Evolutionary conservation across 2,329 filamentous ascomycete genomes (phyloP).

Genomic region (Beauveria medogensis): DNA sequence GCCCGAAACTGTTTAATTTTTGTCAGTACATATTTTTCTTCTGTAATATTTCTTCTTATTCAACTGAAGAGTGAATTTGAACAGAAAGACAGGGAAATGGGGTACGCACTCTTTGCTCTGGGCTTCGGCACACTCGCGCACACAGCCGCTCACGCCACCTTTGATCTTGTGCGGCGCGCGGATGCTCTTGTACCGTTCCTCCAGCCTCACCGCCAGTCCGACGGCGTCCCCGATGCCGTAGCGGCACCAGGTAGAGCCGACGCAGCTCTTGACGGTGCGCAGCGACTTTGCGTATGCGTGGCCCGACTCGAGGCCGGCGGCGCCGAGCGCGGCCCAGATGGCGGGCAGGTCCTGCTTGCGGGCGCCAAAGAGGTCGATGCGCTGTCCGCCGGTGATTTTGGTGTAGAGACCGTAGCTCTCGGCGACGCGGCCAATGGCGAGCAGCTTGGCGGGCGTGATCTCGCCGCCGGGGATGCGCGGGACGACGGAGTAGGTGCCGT

Average conservation of each 20-base stretch:
- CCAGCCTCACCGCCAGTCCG: conserved; percentile 78
- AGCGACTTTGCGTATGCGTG: conserved; percentile 88
- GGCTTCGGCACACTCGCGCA: conserved; percentile 87
- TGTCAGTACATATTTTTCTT: background rate
- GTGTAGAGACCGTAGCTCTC: conserved; percentile 79
- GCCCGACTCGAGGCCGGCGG: conserved; percentile 82
- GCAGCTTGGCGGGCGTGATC: conserved; percentile 78
- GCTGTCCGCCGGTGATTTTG: conserved; percentile 86
- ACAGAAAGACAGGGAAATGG: background rate
- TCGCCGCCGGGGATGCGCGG: conserved; percentile 78
- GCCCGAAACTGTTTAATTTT: conserved; percentile 55
- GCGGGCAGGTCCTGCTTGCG: conserved; percentile 75
- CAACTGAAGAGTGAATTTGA: too few relatives aligned
- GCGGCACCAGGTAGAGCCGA: conserved; percentile 85
- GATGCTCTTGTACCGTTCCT: conserved; percentile 88
- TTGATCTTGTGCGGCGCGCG: conserved; percentile 88
- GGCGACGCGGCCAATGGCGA: conserved; percentile 75
- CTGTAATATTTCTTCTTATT: too few relatives aligned
- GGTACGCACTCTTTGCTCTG: conserved; percentile 74
- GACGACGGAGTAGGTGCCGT: conserved; percentile 84
- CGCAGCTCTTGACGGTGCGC: conserved; percentile 84
- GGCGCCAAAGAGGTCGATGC: conserved; percentile 89
- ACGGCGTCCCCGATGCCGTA: conserved; percentile 87
- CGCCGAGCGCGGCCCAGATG: conserved; percentile 75
- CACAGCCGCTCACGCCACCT: conserved; percentile 80